Percentiles rank a stretch among this genome's conserved stretches.
These are phyloP conservation scores for Backusella tarrabulga DNA, from an alignment of 192 early-diverging fungal genomes.

Conservation along the genomic window DNA sequence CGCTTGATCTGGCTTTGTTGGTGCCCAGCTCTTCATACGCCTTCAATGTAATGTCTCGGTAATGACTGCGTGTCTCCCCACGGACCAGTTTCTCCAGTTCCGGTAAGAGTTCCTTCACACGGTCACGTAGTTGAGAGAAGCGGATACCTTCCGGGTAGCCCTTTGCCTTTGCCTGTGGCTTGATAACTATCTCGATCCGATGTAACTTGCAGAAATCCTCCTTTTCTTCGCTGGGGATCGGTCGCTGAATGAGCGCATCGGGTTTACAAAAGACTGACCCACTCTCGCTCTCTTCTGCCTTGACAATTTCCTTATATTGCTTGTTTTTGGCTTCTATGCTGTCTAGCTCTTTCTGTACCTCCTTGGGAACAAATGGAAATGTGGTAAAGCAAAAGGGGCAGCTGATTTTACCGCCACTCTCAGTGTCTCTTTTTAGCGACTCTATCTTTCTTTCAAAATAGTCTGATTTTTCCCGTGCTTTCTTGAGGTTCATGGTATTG, in stretches of 20 bases:
- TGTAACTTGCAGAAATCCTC: slow-evolving; percentile 47
- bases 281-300: not conserved
- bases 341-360: not conserved
- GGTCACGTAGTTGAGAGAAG: slow-evolving; percentile 29
- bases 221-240: not conserved
- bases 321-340: not conserved
- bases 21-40: slow-evolving; percentile 39
- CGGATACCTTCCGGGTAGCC: slow-evolving; percentile 42
- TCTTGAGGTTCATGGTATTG: not conserved
- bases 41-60: slow-evolving; percentile 27
- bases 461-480: not conserved
- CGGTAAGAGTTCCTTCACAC: slow-evolving; percentile 25
- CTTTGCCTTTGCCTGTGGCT: slow-evolving; percentile 38
- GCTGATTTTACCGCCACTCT: not conserved
- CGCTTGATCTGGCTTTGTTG: slow-evolving; percentile 41
- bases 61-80: slow-evolving; percentile 25
- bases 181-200: slow-evolving; percentile 31
- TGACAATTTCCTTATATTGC: not conserved
- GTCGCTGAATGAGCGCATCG: not conserved
- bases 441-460: not conserved
- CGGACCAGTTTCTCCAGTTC: slow-evolving; percentile 39
- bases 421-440: not conserved
- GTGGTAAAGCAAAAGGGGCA: not conserved
- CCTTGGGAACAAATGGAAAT: not conserved
- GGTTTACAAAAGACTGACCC: not conserved